phyloP scores from a whole-genome alignment of 2,329 filamentous ascomycete genomes.

The Arthrocladium fulminans region DNA sequence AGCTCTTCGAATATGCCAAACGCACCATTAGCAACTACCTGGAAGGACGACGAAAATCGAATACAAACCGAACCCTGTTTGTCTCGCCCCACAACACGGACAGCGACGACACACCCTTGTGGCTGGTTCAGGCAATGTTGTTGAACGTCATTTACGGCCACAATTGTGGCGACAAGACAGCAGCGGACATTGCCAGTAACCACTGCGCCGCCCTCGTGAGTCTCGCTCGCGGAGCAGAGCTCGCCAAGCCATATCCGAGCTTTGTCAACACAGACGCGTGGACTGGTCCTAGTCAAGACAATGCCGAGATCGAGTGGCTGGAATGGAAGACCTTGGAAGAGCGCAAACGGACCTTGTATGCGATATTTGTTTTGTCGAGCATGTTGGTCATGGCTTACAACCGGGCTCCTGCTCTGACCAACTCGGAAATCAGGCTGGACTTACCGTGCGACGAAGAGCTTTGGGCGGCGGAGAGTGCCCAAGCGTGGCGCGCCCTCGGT shows the following conservation, averaged over 20 bases:
- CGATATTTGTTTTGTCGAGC: constrained; percentile 85
- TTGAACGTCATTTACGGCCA: constrained; percentile 93
- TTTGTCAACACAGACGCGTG: constrained; percentile 35
- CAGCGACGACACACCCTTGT: constrained; percentile 62
- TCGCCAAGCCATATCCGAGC: constrained; percentile 45
- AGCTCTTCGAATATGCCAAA: constrained; percentile 86
- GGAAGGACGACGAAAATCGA: constrained; percentile 79
- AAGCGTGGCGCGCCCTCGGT: constrained; percentile 70
- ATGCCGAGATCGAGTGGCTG: constrained; percentile 68
- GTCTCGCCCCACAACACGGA: constrained; percentile 20
- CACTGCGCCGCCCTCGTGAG: constrained; percentile 87
- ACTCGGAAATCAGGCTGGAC: constrained; percentile 84
- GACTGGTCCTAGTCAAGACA: constrained; percentile 28
- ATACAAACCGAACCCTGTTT: constrained; percentile 58
- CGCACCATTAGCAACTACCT: constrained; percentile 91
- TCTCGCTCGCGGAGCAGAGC: constrained; percentile 77
- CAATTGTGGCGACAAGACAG: constrained; percentile 83
- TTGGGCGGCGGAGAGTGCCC: constrained; percentile 73
- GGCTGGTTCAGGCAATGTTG: constrained; percentile 95
- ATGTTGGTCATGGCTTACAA: constrained; percentile 88
- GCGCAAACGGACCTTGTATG: constrained; percentile 83
- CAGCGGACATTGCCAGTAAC: constrained; percentile 83
- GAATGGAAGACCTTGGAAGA: constrained; percentile 84
- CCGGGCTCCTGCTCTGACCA: constrained; percentile 79
- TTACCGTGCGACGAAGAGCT: constrained; percentile 89